Evolutionary conservation across 192 early-diverging fungal genomes (phyloP).

Genomic region (Entomortierella chlamydospora): DNA sequence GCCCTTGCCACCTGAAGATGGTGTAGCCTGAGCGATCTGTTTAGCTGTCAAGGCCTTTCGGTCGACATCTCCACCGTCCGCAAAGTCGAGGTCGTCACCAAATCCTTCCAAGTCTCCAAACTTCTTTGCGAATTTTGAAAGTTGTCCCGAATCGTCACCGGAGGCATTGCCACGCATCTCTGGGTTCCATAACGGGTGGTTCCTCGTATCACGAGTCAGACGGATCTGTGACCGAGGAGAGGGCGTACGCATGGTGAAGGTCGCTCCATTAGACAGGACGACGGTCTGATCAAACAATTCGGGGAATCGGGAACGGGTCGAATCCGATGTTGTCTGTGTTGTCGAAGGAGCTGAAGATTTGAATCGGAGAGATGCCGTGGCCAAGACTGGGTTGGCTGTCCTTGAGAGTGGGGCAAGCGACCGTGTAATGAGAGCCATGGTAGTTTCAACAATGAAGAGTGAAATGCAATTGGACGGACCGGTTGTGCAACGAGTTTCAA

Average conservation of each 20-base stretch:
- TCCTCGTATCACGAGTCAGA: slow-evolving; percentile 92
- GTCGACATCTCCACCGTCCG: slow-evolving; percentile 58
- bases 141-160: slow-evolving; percentile 83
- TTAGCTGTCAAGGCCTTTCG: slow-evolving; percentile 48
- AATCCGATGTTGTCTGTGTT: slow-evolving; percentile 5
- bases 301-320: slow-evolving; percentile 55
- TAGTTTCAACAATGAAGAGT: too few relatives aligned
- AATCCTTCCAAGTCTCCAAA: slow-evolving; percentile 77
- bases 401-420: slow-evolving; percentile 26
- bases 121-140: slow-evolving; percentile 84
- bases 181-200: slow-evolving; percentile 95
- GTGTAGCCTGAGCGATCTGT: slow-evolving; percentile 35
- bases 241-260: slow-evolving; percentile 83
- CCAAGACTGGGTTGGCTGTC: slow-evolving; percentile 4
- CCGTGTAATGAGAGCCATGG: slow-evolving; percentile 18
- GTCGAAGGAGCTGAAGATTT: slow-evolving; percentile 21
- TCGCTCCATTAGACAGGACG: slow-evolving; percentile 90
- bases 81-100: slow-evolving; percentile 57
- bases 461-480: too few relatives aligned
- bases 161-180: slow-evolving; percentile 62
- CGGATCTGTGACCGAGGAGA: slow-evolving; percentile 88
- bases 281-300: slow-evolving; percentile 87
- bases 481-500: too few relatives aligned
- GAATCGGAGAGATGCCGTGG: slow-evolving; percentile 16
- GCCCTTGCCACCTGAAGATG: slow-evolving; percentile 28